Conservation (phyloP, 805 yeast species). For the Starmerella gropengiesseri region DNA sequence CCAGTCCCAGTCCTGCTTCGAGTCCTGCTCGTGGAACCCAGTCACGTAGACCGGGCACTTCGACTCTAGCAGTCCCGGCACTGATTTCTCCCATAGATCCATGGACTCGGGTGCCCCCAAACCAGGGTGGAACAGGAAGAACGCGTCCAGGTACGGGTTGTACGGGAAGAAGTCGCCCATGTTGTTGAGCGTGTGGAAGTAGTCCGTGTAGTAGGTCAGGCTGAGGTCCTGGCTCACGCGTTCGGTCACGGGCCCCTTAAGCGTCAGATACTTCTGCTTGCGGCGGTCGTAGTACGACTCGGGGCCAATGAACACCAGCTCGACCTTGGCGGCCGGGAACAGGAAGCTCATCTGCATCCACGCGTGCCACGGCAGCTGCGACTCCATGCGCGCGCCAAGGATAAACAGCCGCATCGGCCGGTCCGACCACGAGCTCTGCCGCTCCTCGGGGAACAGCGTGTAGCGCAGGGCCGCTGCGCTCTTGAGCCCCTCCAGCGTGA, state of each 20-base stretch:
- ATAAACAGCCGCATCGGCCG: conserved; percentile 84
- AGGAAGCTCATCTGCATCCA: conserved; percentile 88
- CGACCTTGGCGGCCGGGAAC: conserved; percentile 73
- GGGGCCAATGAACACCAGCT: conserved; percentile 88
- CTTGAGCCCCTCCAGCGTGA: conserved; percentile 85
- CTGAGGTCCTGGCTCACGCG: conserved; percentile 65
- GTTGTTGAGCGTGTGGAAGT: conserved; percentile 82
- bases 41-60: conserved; percentile 88
- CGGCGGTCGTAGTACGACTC: conserved; percentile 72
- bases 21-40: conserved; percentile 73
- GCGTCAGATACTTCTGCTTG: conserved; percentile 48
- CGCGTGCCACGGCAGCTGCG: conserved; percentile 84
- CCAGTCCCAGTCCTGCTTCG: conserved; percentile 60
- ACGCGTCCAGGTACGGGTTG: conserved; percentile 89
- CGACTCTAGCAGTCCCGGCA: conserved; percentile 80
- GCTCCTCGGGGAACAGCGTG: conserved; percentile 66
- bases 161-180: conserved; percentile 94
- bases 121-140: conserved; percentile 94
- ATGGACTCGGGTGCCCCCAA: conserved; percentile 69
- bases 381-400: conserved; percentile 85
- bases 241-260: conserved; percentile 44
- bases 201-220: conserved; percentile 75
- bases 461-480: conserved; percentile 87
- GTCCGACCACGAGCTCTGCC: conserved; percentile 54
- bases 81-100: conserved; percentile 72